Percentiles rank a stretch among this genome's conserved stretches.
Conservation (phyloP, 2,329 filamentous ascomycete genomes). For the Claviceps purpurea region DNA sequence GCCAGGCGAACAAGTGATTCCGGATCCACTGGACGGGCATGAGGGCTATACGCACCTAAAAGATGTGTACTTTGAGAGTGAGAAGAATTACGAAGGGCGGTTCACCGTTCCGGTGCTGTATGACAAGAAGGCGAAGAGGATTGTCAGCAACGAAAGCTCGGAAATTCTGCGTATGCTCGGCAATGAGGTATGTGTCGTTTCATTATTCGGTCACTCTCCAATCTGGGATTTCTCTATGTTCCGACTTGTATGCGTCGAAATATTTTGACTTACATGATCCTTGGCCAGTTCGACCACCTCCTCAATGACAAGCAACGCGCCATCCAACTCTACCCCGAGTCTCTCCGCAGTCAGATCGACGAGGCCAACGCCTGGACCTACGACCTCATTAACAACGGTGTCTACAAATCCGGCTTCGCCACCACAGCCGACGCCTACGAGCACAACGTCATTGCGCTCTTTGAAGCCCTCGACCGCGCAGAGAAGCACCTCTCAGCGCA, state of each 20-base stretch:
- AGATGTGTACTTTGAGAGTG: constrained; percentile 65
- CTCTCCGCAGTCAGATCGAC: constrained; percentile 57
- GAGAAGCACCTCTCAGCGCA: constrained; percentile 51
- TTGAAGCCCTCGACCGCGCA: constrained; percentile 61
- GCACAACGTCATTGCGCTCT: constrained; percentile 55
- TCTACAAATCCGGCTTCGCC: constrained; percentile 71
- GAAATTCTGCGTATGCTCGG: constrained; percentile 91
- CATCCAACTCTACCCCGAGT: constrained; percentile 54
- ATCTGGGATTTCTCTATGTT: not conserved
- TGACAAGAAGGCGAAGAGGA: constrained; percentile 60
- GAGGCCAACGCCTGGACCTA: constrained; percentile 72
- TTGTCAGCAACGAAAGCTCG: constrained; percentile 84
- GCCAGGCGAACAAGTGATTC: constrained; percentile 48
- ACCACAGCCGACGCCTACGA: constrained; percentile 76
- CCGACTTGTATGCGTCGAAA: too few relatives aligned
- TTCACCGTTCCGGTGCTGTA: constrained; percentile 84
- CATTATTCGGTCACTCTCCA: not conserved
- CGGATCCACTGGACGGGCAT: constrained; percentile 57
- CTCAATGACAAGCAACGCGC: constrained; percentile 44
- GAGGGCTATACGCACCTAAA: constrained; percentile 56
- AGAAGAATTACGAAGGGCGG: constrained; percentile 59
- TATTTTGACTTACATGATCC: not conserved
- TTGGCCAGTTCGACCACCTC: constrained; percentile 50
- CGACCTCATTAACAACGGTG: constrained; percentile 56
- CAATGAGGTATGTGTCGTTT: constrained; percentile 39